These are phyloP conservation scores for Tricholoma sp. DNA, from an alignment of 768 basidiomycete species.

Conservation along the genomic window DNA sequence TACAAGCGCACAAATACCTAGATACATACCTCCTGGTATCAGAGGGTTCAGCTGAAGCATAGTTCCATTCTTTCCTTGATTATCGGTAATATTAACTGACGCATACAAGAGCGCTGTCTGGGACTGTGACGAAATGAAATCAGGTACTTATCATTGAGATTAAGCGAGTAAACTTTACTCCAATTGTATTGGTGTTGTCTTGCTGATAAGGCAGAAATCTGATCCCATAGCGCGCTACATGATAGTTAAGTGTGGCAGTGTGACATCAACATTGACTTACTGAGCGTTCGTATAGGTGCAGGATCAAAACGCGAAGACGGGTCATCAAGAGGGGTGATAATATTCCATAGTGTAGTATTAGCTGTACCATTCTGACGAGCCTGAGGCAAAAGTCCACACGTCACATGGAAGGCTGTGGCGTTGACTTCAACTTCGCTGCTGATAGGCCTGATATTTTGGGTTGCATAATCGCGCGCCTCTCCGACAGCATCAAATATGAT, in stretches of 20 bases:
- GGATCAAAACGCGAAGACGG: not conserved
- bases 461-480: not conserved
- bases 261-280: not conserved
- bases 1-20: not conserved
- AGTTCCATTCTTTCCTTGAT: not conserved
- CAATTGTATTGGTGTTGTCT: too few relatives aligned
- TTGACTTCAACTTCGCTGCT: not conserved
- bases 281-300: not conserved
- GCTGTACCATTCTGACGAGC: not conserved
- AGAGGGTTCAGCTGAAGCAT: not conserved
- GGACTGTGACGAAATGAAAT: not conserved
- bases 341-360: not conserved
- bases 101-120: not conserved
- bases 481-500: not conserved
- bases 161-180: not conserved
- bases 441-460: not conserved
- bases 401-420: not conserved
- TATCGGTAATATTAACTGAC: not conserved
- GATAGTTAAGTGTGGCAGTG: not conserved
- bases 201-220: not conserved
- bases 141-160: not conserved
- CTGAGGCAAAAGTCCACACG: not conserved
- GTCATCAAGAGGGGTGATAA: not conserved
- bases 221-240: not conserved
- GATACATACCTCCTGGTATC: not conserved